Evolutionary conservation across 2,329 filamentous ascomycete genomes (phyloP).

Genomic region (Aspergillus fructus): DNA sequence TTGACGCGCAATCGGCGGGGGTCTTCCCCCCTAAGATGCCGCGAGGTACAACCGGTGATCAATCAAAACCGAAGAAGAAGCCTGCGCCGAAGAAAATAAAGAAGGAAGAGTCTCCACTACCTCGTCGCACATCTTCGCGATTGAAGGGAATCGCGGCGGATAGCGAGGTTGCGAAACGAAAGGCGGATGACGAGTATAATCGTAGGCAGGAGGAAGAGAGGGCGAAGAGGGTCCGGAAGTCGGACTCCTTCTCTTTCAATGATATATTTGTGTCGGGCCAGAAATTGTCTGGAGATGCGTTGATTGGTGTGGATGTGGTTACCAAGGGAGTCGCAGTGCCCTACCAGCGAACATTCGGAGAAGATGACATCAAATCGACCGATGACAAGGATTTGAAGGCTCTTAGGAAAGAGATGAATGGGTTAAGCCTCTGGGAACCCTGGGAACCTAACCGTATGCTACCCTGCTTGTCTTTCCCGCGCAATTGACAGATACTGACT

Average conservation of each 20-base stretch:
- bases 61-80: slow-evolving; percentile 50
- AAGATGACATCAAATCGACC: slow-evolving; percentile 79
- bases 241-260: slow-evolving; percentile 67
- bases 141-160: slow-evolving; percentile 64
- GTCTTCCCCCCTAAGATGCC: slow-evolving; percentile 57
- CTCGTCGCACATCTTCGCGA: slow-evolving; percentile 62
- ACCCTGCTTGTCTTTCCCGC: neutral
- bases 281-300: slow-evolving; percentile 66
- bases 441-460: slow-evolving; percentile 74
- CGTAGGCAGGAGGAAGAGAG: slow-evolving; percentile 57
- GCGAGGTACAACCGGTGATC: slow-evolving; percentile 48
- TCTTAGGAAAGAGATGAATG: slow-evolving; percentile 73
- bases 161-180: slow-evolving; percentile 66
- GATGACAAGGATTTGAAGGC: slow-evolving; percentile 72
- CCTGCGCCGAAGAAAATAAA: slow-evolving; percentile 59
- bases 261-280: slow-evolving; percentile 79
- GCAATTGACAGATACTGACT: neutral
- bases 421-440: slow-evolving; percentile 75
- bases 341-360: slow-evolving; percentile 79
- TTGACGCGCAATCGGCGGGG: slow-evolving; percentile 67
- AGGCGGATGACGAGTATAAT: slow-evolving; percentile 64
- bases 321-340: slow-evolving; percentile 69
- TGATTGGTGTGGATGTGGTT: slow-evolving; percentile 62
- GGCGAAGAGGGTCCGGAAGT: slow-evolving; percentile 64
- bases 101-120: slow-evolving; percentile 54